Conservation (phyloP, 2,329 filamentous ascomycete genomes). For the Hypoxylon sp. region DNA sequence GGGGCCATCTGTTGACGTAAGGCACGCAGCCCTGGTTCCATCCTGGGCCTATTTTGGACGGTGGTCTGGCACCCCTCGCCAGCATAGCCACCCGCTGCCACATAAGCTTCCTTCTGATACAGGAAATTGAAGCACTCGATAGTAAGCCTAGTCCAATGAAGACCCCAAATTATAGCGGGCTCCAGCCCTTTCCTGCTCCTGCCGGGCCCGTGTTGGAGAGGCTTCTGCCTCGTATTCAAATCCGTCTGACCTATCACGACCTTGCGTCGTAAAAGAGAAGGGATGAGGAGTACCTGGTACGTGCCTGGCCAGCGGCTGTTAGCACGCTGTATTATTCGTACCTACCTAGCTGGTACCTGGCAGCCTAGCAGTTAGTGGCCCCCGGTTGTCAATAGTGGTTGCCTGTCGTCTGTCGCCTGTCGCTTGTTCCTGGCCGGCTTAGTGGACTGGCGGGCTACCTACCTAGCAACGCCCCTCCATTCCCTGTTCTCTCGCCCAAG, state of each 20-base stretch:
- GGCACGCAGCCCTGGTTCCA: too few species aligned
- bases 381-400: too few species aligned
- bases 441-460: too few species aligned
- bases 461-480: too few species aligned
- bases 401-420: slow-evolving; percentile 8
- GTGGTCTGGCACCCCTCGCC: slow-evolving; percentile 12
- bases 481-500: too few species aligned
- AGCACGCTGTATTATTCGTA: too few species aligned
- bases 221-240: slow-evolving; percentile 17
- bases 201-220: slow-evolving; percentile 16
- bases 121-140: slow-evolving; percentile 29
- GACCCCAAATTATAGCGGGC: slow-evolving; percentile 9
- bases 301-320: neutral
- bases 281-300: too few species aligned
- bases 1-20: slow-evolving; percentile 4
- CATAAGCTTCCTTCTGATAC: slow-evolving; percentile 33
- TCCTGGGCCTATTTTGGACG: neutral
- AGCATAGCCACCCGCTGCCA: slow-evolving; percentile 32
- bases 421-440: neutral
- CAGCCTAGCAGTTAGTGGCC: too few species aligned
- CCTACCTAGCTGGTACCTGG: too few species aligned
- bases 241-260: slow-evolving; percentile 7
- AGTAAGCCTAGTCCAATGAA: slow-evolving; percentile 15
- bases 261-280: neutral
- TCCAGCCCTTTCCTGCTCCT: neutral